Evolutionary conservation across 179 eudicot genomes (phyloP).

Genomic region (Actinidia arguta): DNA sequence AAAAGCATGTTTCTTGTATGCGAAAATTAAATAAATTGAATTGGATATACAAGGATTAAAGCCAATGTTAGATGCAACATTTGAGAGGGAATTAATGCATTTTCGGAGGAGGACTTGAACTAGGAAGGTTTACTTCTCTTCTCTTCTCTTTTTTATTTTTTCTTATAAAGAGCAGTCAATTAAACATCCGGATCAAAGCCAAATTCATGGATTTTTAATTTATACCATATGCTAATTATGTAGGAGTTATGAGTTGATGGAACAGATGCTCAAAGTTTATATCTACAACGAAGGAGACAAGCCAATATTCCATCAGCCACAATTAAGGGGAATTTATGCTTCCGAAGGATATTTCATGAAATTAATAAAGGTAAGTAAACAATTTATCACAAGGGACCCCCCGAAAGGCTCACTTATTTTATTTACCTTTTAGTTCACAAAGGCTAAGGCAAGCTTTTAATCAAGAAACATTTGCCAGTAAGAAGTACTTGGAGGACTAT

Average conservation of each 20-base stretch:
- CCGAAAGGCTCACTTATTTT: conserved; percentile 79
- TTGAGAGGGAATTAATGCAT: not conserved
- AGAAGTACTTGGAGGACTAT: conserved; percentile 50
- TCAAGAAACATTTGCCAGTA: conserved; percentile 33
- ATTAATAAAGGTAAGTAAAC: conserved; percentile 59
- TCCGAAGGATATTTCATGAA: conserved; percentile 95
- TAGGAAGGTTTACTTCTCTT: not conserved
- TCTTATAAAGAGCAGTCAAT: not conserved
- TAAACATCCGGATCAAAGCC: not conserved
- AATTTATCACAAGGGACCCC: conserved; percentile 63
- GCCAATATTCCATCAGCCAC: conserved; percentile 79
- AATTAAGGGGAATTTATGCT: conserved; percentile 70
- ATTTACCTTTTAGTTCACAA: conserved; percentile 71
- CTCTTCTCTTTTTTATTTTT: conserved; percentile 47
- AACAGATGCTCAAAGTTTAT: conserved; percentile 61
- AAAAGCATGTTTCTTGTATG: not conserved
- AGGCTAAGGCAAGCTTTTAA: conserved; percentile 45
- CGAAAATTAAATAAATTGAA: not conserved
- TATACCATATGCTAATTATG: conserved; percentile 1
- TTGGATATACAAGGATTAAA: not conserved
- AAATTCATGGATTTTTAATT: not conserved
- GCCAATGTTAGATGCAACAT: not conserved
- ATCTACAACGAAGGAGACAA: conserved; percentile 81
- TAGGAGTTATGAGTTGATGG: conserved; percentile 90
- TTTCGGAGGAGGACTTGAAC: not conserved